Evolutionary conservation across 768 basidiomycete species (phyloP).

Genomic region (Mycena leptocephala): DNA sequence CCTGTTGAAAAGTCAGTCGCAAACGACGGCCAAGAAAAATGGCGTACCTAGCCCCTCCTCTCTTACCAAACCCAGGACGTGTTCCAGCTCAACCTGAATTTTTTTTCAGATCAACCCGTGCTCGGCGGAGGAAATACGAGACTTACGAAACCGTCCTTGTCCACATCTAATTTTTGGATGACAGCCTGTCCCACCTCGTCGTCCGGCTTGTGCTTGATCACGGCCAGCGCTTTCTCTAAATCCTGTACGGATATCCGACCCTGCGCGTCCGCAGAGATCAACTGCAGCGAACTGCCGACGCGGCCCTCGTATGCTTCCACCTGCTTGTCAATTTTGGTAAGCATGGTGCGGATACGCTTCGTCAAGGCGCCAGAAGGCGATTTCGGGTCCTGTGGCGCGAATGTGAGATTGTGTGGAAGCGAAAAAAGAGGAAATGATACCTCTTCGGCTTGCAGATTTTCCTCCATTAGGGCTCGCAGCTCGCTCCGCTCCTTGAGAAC

Average conservation of each 20-base stretch:
- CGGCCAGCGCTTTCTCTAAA: slow-evolving; percentile 90
- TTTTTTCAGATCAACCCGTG: not conserved
- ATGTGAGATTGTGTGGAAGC: slow-evolving; percentile 22
- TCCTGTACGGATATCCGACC: slow-evolving; percentile 93
- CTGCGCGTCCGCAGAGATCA: slow-evolving; percentile 88
- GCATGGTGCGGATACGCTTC: slow-evolving; percentile 96
- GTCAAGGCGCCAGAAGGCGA: slow-evolving; percentile 91
- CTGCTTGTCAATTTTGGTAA: slow-evolving; percentile 95
- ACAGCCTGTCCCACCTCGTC: slow-evolving; percentile 91
- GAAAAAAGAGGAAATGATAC: slow-evolving; percentile 54
- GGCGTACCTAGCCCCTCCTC: slow-evolving; percentile 87
- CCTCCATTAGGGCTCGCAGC: slow-evolving; percentile 92
- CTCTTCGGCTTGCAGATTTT: slow-evolving; percentile 92
- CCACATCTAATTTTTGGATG: slow-evolving; percentile 94
- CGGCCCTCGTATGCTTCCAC: slow-evolving; percentile 93
- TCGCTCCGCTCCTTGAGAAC: slow-evolving; percentile 97
- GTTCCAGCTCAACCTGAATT: slow-evolving; percentile 82
- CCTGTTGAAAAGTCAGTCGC: slow-evolving; percentile 58
- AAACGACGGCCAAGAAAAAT: slow-evolving; percentile 2
- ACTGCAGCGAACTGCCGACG: slow-evolving; percentile 87
- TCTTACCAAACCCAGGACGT: slow-evolving; percentile 90
- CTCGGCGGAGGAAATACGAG: not conserved
- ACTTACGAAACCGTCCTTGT: slow-evolving; percentile 89
- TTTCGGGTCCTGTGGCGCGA: slow-evolving; percentile 72
- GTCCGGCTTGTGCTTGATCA: slow-evolving; percentile 95